Base-by-base conservation (phyloP, 108 stramenopile genomes). In the Cyclotella distinguenda region DNA sequence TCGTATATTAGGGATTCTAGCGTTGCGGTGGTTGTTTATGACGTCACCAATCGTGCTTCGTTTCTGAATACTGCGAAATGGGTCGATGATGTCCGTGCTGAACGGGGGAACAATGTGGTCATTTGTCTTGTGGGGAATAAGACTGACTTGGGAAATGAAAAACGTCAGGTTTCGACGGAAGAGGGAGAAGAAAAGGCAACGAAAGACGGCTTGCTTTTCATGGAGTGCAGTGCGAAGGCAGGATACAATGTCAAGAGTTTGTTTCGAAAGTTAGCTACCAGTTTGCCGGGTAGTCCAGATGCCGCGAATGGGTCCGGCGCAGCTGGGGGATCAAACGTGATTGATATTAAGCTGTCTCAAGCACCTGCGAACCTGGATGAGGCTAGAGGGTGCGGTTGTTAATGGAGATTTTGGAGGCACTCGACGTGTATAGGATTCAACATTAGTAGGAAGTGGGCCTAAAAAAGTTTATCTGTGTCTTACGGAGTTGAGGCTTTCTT, bases 91-190 rank as follows among this genome's bases (percentile, higher is more conserved):
- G 97, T 98, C 3, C 82, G 99, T 27, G 91, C 91, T 26, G 99
- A 98, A 69, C 81, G 97, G 54, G 98, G 99, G 66, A 94, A 86
- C 43, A 97, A 99, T 68, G 99, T 98, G 22, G 91, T 99, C 52
- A 92, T 99, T 83, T 95, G 97, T 69, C 68, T 99, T 12, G 99
- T 99, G 19, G 99, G 98, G 36, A 99, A 99, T 74, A 99, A 99
- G 83, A 98, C 97, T 13, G 99, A 99, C 74, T 78, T 97, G 22
- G 90, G 92, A 12, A 94, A 94, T 72, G 97, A 98, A 61, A 94
- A 96, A 70, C 84, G 99, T 68, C 94, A 97, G 81, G 91, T 97
- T 18, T 76, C 82, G 48, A 95, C 93, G 13, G 99, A 98, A 62
- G 99, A 99, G 70, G 99, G 98, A 27, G 96, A 97, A 65, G 96